These are phyloP conservation scores for Holtermannia corniformis DNA, from an alignment of 768 basidiomycete species.

Conservation along the genomic window DNA sequence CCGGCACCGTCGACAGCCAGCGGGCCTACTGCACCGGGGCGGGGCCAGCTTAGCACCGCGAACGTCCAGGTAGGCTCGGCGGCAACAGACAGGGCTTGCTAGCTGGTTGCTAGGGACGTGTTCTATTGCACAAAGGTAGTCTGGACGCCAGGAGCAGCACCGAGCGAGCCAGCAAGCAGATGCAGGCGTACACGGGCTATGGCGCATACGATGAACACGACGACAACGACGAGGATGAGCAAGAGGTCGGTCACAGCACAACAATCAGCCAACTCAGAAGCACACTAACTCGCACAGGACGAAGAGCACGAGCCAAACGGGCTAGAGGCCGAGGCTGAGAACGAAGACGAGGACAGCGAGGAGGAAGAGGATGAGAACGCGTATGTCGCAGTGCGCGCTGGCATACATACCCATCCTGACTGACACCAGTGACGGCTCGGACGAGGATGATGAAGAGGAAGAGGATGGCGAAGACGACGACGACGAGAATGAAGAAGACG, in stretches of 20 bases:
- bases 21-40: too few species aligned
- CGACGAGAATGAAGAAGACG: constrained; percentile 34
- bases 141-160: too few species aligned
- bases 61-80: too few species aligned
- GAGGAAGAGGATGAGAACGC: constrained; percentile 34
- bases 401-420: background rate
- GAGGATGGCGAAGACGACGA: constrained; percentile 43
- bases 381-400: background rate
- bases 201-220: constrained; percentile 5
- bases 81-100: too few species aligned
- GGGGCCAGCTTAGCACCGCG: too few species aligned
- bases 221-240: constrained; percentile 17
- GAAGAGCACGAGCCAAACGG: too few species aligned
- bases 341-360: constrained; percentile 44
- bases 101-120: too few species aligned
- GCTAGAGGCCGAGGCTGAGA: constrained; percentile 58
- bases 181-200: background rate
- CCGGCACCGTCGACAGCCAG: too few species aligned
- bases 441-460: constrained; percentile 9
- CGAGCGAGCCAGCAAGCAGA: too few species aligned
- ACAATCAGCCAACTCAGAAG: too few species aligned
- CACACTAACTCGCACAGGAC: background rate
- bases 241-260: constrained; percentile 3
- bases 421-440: constrained; percentile 3
- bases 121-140: too few species aligned